These are phyloP conservation scores for Penicillium sp. DNA, from an alignment of 2,329 filamentous ascomycete genomes.

Conservation along the genomic window DNA sequence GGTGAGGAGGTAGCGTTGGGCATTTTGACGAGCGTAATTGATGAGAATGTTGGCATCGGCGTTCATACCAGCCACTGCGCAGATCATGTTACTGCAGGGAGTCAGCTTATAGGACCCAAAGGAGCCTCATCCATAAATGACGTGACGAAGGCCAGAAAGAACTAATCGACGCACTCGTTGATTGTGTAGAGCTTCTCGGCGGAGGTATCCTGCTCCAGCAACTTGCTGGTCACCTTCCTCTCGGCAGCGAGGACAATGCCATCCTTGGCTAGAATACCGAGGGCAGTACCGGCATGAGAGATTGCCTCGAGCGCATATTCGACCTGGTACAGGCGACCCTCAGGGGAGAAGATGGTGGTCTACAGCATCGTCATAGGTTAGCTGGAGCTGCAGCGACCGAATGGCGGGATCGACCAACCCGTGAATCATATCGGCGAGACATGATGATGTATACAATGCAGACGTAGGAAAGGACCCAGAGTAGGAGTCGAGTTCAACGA, in stretches of 20 bases:
- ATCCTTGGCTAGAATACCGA: constrained; percentile 96
- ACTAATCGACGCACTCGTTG: constrained; percentile 75
- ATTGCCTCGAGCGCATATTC: constrained; percentile 99
- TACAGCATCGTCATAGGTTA: constrained; percentile 51
- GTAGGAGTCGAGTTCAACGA: constrained; percentile 18
- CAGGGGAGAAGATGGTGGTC: constrained; percentile 99
- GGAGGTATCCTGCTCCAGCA: constrained; percentile 98
- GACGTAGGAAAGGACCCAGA: constrained; percentile 12
- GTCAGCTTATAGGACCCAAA: constrained; percentile 18
- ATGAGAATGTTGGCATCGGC: constrained; percentile 99
- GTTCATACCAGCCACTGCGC: constrained; percentile 97
- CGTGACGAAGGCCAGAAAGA: not conserved
- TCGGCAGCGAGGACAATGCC: constrained; percentile 97
- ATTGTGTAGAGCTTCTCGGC: constrained; percentile 99
- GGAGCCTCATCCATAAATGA: not conserved
- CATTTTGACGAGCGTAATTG: constrained; percentile 97
- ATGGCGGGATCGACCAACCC: constrained; percentile 63
- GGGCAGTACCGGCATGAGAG: constrained; percentile 94
- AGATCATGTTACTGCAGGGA: constrained; percentile 91
- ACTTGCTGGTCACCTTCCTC: constrained; percentile 98
- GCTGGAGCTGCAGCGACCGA: constrained; percentile 35
- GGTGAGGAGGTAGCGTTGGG: constrained; percentile 95
- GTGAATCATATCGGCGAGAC: constrained; percentile 97
- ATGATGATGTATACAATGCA: constrained; percentile 65
- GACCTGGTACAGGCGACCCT: constrained; percentile 97